phyloP scores from a whole-genome alignment of 371 early-diverging fungal genomes.

The Nematocida sp. region DNA sequence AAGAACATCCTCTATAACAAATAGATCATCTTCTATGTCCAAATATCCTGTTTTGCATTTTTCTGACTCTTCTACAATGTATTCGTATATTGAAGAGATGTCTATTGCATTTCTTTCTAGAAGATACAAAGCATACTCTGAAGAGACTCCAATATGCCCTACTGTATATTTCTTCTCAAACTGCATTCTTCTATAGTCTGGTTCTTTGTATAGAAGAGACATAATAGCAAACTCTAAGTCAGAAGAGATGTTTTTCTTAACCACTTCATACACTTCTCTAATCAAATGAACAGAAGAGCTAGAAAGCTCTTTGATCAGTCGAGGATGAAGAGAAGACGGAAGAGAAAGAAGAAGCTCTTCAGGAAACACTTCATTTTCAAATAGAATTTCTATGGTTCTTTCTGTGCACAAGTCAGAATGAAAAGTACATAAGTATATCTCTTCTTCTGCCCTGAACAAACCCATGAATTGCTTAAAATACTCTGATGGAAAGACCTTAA shows the following conservation, averaged over 20 bases:
- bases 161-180: constrained; percentile 2
- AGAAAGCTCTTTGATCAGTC: not conserved
- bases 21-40: constrained; percentile 6
- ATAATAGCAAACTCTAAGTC: not conserved
- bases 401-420: constrained; percentile 5
- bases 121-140: constrained; percentile 33
- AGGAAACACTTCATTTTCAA: constrained; percentile 29
- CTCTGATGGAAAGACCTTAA: not conserved
- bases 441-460: constrained; percentile 5
- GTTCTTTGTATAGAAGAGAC: constrained; percentile 1
- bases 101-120: constrained; percentile 18
- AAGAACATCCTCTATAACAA: not conserved
- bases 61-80: constrained; percentile 24
- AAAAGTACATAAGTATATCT: constrained; percentile 12
- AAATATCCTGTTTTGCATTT: constrained; percentile 7
- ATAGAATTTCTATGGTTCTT: constrained; percentile 20
- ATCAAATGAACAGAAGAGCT: constrained; percentile 7
- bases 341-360: constrained; percentile 27
- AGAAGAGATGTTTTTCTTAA: not conserved
- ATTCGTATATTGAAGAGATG: not conserved
- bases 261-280: constrained; percentile 31
- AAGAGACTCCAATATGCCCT: not conserved
- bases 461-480: constrained; percentile 20
- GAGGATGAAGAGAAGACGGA: not conserved
- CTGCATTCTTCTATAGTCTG: not conserved